A percentile compares a stretch with the other conserved stretches of the same genome.
These are phyloP conservation scores for Houttuynia cordata DNA, from an alignment of 164 flowering plant species.

Conservation along the genomic window DNA sequence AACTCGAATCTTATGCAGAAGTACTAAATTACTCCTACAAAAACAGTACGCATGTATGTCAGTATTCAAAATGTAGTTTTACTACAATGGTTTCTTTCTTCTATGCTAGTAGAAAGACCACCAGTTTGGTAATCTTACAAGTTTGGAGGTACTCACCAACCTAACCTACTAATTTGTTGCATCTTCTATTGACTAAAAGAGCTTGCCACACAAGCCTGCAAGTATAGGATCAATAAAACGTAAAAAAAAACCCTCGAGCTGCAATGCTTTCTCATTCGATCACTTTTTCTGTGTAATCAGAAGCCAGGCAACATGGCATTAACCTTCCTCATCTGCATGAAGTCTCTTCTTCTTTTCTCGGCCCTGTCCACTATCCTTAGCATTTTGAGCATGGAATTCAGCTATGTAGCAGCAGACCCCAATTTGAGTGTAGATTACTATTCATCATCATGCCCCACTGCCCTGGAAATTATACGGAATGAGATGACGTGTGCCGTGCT, in stretches of 20 bases:
- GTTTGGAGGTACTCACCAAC: not conserved
- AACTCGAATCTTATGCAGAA: too few species aligned
- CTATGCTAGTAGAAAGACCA: not conserved
- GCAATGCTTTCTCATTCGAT: too few species aligned
- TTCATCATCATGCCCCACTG: constrained; percentile 47
- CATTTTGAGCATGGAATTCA: constrained; percentile 3
- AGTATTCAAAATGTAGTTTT: too few species aligned
- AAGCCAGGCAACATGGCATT: constrained; percentile 1
- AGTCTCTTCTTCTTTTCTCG: constrained; percentile 6
- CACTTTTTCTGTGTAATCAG: too few species aligned
- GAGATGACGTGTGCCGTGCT: constrained; percentile 80
- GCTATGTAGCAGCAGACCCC: constrained; percentile 27
- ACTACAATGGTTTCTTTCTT: too few species aligned
- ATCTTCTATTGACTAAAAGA: constrained; percentile 62
- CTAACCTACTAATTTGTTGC: constrained; percentile 34
- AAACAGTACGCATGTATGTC: too few species aligned
- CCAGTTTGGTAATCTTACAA: too few species aligned
- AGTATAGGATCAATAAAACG: not conserved
- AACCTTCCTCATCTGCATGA: not conserved
- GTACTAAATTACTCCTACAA: too few species aligned
- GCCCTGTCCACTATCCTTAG: constrained; percentile 12
- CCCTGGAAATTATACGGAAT: constrained; percentile 38
- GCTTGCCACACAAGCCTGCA: constrained; percentile 14
- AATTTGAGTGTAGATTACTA: constrained; percentile 67
- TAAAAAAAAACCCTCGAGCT: not conserved